Conservation (phyloP, 1,139 yeast genomes). For the Yamadazyma spencermartinsiae region DNA sequence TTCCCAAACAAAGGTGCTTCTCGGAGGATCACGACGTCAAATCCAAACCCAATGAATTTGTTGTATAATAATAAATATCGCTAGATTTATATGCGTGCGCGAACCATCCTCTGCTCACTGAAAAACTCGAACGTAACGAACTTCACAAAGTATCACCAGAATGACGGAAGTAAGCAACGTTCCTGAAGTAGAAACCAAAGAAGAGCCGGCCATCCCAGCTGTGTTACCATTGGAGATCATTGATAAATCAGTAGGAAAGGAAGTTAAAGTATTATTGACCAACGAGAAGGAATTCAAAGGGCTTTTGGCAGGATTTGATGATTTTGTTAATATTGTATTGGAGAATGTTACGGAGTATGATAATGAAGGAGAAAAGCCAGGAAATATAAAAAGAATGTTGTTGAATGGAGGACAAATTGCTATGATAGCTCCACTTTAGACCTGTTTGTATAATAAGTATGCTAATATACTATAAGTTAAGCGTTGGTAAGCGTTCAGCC, state of each 20-base stretch:
- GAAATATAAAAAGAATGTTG: slow-evolving; percentile 64
- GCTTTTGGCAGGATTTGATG: slow-evolving; percentile 88
- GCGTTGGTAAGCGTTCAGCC: background rate
- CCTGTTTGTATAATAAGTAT: slow-evolving; percentile 1
- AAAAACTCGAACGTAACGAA: background rate
- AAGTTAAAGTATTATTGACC: slow-evolving; percentile 76
- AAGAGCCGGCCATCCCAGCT: slow-evolving; percentile 19
- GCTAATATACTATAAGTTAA: background rate
- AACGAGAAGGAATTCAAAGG: slow-evolving; percentile 80
- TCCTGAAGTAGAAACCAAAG: background rate
- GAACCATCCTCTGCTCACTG: background rate
- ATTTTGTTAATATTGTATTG: slow-evolving; percentile 88
- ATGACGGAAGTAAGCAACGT: background rate
- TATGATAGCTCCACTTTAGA: slow-evolving; percentile 47
- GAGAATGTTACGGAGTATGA: slow-evolving; percentile 72
- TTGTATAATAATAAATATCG: too few species aligned
- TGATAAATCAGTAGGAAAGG: slow-evolving; percentile 82
- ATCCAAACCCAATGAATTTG: background rate
- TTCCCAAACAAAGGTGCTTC: slow-evolving; percentile 10
- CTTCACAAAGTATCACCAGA: background rate
- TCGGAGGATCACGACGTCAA: slow-evolving; percentile 5
- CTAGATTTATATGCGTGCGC: too few species aligned
- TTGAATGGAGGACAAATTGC: slow-evolving; percentile 88
- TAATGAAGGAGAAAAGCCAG: slow-evolving; percentile 27
- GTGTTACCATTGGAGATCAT: slow-evolving; percentile 80